These are phyloP conservation scores for Esteya vermicola DNA, from an alignment of 2,329 filamentous ascomycete genomes.

Conservation along the genomic window DNA sequence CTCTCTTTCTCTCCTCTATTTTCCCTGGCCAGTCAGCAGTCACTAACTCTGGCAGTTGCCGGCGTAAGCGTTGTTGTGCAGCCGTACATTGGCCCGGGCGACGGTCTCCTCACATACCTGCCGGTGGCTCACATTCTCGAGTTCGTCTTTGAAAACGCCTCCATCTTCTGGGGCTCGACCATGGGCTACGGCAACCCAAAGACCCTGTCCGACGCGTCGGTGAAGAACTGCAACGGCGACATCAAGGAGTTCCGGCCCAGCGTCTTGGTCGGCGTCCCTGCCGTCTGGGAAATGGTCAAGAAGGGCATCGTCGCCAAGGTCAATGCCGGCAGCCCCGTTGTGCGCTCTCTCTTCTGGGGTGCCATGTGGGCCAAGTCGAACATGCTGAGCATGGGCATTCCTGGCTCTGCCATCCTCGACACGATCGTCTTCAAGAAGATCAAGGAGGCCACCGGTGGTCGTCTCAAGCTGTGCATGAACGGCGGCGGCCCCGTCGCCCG, in stretches of 20 bases:
- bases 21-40: no score
- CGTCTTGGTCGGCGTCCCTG: constrained; percentile 73
- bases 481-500: constrained; percentile 74
- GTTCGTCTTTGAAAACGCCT: constrained; percentile 78
- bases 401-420: constrained; percentile 58
- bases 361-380: constrained; percentile 37
- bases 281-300: constrained; percentile 84
- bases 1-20: no score
- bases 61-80: constrained; percentile 68
- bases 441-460: constrained; percentile 76
- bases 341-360: constrained; percentile 61
- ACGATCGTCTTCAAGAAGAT: constrained; percentile 80
- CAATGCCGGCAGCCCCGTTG: constrained; percentile 49
- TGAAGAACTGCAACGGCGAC: constrained; percentile 77
- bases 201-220: constrained; percentile 67
- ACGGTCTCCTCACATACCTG: constrained; percentile 69
- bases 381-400: constrained; percentile 38
- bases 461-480: constrained; percentile 69
- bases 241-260: constrained; percentile 76
- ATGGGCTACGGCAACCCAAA: constrained; percentile 85
- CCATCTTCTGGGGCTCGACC: constrained; percentile 70
- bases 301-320: constrained; percentile 76
- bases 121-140: constrained; percentile 82
- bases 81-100: constrained; percentile 61
- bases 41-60: constrained; percentile 37